A percentile compares a stretch with the other conserved stretches of the same genome.
Conservation (phyloP, 139 green algal genomes). For the Ettlia oleoabundans region DNA sequence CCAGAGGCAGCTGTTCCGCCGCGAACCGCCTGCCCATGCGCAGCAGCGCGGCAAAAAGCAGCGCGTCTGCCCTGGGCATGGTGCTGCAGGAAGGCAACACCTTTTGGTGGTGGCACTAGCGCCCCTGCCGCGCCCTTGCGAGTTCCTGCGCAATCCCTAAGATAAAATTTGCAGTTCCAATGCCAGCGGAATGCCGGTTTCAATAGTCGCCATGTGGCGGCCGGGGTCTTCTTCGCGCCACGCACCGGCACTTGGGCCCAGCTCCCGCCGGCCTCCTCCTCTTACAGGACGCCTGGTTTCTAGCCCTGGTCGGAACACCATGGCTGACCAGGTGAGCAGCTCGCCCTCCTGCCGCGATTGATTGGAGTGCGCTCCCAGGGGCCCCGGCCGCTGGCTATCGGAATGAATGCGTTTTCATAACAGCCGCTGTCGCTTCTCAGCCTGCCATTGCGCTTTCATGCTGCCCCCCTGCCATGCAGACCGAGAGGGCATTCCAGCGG, state of each 20-base stretch:
- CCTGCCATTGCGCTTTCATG: not conserved
- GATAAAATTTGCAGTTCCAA: too few relatives aligned
- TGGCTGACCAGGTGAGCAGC: constrained; percentile 45
- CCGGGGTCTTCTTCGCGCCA: not conserved
- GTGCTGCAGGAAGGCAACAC: too few relatives aligned
- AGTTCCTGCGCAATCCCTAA: too few relatives aligned
- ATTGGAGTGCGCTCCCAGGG: too few relatives aligned
- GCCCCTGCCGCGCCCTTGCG: too few relatives aligned
- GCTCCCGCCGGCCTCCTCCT: constrained; percentile 2
- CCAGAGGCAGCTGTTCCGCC: constrained; percentile 13
- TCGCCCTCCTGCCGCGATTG: too few relatives aligned
- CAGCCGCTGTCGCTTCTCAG: not conserved
- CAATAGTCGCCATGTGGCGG: too few relatives aligned
- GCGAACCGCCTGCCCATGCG: constrained; percentile 16
- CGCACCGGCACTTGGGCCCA: too few relatives aligned
- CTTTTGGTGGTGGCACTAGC: too few relatives aligned
- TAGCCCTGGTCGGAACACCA: constrained; percentile 3
- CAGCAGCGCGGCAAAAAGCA: constrained; percentile 10
- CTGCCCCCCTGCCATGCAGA: constrained; percentile 64
- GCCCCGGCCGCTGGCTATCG: not conserved
- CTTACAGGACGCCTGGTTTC: constrained; percentile 3
- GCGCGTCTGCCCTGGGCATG: constrained; percentile 19
- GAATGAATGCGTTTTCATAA: not conserved
- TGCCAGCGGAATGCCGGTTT: too few relatives aligned
- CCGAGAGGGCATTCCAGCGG: constrained; percentile 94